These are phyloP conservation scores for Blastobotrys capitulatus DNA, from an alignment of 1,139 yeast species.

Conservation along the genomic window DNA sequence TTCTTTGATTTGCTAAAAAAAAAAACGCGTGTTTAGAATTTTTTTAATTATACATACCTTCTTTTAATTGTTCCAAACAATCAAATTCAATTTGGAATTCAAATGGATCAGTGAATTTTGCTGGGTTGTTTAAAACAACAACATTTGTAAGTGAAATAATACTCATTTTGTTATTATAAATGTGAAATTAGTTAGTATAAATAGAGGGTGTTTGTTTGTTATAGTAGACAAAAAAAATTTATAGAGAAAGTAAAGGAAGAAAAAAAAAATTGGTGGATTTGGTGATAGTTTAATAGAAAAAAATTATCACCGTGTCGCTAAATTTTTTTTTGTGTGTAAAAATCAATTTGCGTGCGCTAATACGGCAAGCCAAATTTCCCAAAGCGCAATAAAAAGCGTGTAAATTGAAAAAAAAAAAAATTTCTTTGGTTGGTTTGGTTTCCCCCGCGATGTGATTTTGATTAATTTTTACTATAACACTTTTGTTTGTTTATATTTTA, in stretches of 20 bases:
- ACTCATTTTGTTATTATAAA: slow-evolving; percentile 55
- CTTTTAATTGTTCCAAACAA: slow-evolving; percentile 86
- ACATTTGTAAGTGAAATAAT: slow-evolving; percentile 90
- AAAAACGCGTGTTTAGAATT: not conserved
- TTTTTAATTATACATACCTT: slow-evolving; percentile 42
- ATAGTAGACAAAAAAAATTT: too few species aligned
- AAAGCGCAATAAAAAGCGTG: too few species aligned
- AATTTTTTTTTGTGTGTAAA: not conserved
- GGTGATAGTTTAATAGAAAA: not conserved
- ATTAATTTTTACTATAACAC: too few species aligned
- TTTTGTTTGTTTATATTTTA: too few species aligned
- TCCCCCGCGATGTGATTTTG: too few species aligned
- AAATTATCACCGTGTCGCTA: not conserved
- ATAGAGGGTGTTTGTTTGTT: not conserved
- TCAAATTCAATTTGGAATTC: slow-evolving; percentile 97
- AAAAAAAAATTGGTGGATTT: not conserved
- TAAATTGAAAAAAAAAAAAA: too few species aligned
- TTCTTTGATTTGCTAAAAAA: not conserved
- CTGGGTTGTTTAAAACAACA: slow-evolving; percentile 91
- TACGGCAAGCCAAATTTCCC: too few species aligned
- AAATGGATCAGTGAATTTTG: slow-evolving; percentile 86
- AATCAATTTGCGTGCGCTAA: not conserved
- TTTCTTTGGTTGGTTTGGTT: too few species aligned
- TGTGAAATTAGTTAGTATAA: too few species aligned
- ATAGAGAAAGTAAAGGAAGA: not conserved